Base-by-base conservation (phyloP, 1,139 yeast genomes). In the Pichia sp. region DNA sequence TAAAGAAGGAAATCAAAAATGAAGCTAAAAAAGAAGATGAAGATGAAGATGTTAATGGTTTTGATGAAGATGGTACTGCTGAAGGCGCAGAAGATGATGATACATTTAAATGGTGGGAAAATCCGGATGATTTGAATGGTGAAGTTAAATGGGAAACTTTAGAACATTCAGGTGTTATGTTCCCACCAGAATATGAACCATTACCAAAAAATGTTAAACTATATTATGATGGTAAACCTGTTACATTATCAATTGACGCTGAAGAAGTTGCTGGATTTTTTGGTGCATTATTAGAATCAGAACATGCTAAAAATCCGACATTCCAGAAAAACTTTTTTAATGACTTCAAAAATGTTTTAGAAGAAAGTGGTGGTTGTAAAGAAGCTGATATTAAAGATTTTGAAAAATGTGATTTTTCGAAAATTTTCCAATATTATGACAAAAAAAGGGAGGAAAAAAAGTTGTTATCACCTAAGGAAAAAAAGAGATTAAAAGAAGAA, bases 241-340 rank as follows among this genome's bases (percentile, higher is more conserved):
- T 91, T 0, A 73, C 72, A 30, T 73, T 91, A 55, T 93, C 96
- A 0, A 70, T 73, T 1, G 87, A 77, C 53, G 98, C 97, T 2
- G 99, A 93, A 69, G 98, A 93, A 68, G 97, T 93, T 38, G 98
- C 97, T 0, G 97, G 97, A 0, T 91, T 90, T 65, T 93, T 76
- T 68, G 98, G 87, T 19, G 96, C 96, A 9, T 78, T 91, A 81
- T 58, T 91, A 45, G 91, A 87, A 60, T 79, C 95, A 0, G 97
- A 90, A 60, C 97, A 91, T 68, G 95, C 91, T 16, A 77, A 82
- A 58, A 91, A 90, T 65, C 91, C 95, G 0, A 83, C 81, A 1
- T 93, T 93, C 68, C 95, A 84, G 60, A 79, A 83, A 65, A 93
- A 93, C 67, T 93, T 93, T 70, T 91, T 91, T 62, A 69, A 74